Base-by-base conservation (phyloP, 2,329 filamentous ascomycete genomes). In the Ophidiomyces ophidiicola region DNA sequence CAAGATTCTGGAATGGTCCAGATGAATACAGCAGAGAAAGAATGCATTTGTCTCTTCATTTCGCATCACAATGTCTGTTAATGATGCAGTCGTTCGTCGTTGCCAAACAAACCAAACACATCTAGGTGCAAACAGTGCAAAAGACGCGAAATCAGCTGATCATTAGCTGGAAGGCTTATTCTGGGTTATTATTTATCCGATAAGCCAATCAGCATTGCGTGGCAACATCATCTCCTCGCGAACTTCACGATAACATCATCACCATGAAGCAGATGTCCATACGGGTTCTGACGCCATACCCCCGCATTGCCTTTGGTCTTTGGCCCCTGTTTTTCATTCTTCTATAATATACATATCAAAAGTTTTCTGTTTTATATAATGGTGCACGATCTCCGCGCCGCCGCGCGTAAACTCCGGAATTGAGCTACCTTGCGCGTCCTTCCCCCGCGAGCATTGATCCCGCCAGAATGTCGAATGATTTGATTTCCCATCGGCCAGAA, bases 401-500 rank as follows among this genome's bases (percentile, higher is more conserved):
- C 29, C 1, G 36, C 33, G 28, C 28, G 20, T 39, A 6, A 26
- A 20, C 10, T 39, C 3, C 10, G 30, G 29, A n/a, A 4, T 33
- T 33, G 29, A 25, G 23, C 3, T 25, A 5, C 20, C 11, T 17
- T 18, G n/a, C 26, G 28, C 36, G 14, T 32, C 7, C 26, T 21
- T 12, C 30, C 12, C 23, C 6, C 7, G 14, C 32, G 10, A 24
- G 24, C 19, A 12, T 5, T n/a, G n/a, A 10, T 18, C 28, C 15
- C 6, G 12, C 47, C 28, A 53, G 47, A 14, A 64, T 65, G 62
- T 56, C 60, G 32, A 60, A 63, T 40, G 58, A 59, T 37, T 57
- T 57, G 25, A 61, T 19, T 61, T 17, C 37, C 10, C 37, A 33
- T 46, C 59, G 63, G 35, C 57, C 59, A 40, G 61, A 59, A 42